A percentile compares a stretch with the other conserved stretches of the same genome.
Conservation (phyloP, 2,329 filamentous ascomycete species). For the Penicillium freii region DNA sequence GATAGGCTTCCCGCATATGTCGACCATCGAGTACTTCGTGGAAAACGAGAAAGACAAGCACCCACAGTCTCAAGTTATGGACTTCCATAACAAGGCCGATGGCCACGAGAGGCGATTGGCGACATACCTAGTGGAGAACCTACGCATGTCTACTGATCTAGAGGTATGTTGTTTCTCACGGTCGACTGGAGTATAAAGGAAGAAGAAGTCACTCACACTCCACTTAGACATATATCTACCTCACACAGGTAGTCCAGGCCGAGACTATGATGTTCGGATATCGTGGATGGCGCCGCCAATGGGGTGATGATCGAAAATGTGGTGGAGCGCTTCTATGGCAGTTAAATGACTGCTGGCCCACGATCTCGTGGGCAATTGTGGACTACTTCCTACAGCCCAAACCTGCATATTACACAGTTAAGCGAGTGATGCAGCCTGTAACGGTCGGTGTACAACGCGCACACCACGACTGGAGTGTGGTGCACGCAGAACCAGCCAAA, state of each 20-base stretch:
- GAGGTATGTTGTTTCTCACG: neutral
- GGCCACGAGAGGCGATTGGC: neutral
- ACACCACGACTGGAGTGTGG: neutral
- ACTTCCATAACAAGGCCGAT: neutral
- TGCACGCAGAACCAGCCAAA: neutral
- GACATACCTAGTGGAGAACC: neutral
- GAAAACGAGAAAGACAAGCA: neutral
- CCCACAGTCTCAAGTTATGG: neutral
- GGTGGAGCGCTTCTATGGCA: neutral
- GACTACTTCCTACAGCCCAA: neutral
- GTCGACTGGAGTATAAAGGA: too few relatives aligned
- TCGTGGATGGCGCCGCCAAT: neutral
- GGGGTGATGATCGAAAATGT: neutral
- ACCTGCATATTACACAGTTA: neutral
- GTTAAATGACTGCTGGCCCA: neutral
- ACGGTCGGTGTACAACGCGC: neutral
- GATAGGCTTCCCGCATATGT: neutral
- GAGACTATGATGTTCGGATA: neutral
- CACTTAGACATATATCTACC: neutral
- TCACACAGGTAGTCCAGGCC: neutral
- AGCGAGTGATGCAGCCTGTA: neutral
- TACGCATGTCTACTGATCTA: neutral
- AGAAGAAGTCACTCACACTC: neutral
- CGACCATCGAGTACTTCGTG: neutral
- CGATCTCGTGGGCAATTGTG: neutral